Evolutionary conservation across 1,139 yeast species (phyloP), one percentile per base, ranked within the genome.

Genomic region (Yamadazyma epiphylla): DNA sequence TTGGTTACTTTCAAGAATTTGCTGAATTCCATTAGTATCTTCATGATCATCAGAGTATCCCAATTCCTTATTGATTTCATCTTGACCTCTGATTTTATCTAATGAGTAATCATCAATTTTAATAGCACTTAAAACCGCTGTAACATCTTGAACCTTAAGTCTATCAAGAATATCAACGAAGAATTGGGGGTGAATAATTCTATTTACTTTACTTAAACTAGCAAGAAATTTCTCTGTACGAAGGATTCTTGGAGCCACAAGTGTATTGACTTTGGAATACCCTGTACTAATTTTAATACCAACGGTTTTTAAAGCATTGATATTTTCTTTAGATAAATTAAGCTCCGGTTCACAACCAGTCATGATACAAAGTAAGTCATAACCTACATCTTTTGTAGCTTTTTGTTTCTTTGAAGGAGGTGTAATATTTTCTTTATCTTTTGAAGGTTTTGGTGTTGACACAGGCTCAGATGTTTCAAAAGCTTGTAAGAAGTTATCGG

Each of bases 171-270:
- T 60, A 26, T 70, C 75, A 10, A 50, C 46, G 14, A 75, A 42
- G 36, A 64, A 74, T n/a, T 51, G 47, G 0, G 80, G 79, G 34
- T 72, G 74, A 2, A 75, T 42, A 12, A 80, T 66, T 16, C 53
- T 47, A 10, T 47, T 39, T 2, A 58, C 70, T 32, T 49, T 53
- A 35, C 64, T 52, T 32, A 68, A 49, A 35, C 72, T 57, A 20
- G 61, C 53, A 35, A 91, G 64, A 48, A 89, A 89, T 55, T 91
- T 91, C 37, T 84, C 95, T 0, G 97, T 91, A 41, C 97, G 70
- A 44, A 83, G 55, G 9, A 82, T 69, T 38, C 78, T 77, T 2
- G 96, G 95, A 0, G 96, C 91, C 12, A 89, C 64, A 7, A 83
- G 61, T 24, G 80, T 60, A 43, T 77, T 71, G 15, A 60, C 48